These are phyloP conservation scores for Staphylotrichum tortipilum DNA, from an alignment of 495 filamentous ascomycete species.

Conservation along the genomic window DNA sequence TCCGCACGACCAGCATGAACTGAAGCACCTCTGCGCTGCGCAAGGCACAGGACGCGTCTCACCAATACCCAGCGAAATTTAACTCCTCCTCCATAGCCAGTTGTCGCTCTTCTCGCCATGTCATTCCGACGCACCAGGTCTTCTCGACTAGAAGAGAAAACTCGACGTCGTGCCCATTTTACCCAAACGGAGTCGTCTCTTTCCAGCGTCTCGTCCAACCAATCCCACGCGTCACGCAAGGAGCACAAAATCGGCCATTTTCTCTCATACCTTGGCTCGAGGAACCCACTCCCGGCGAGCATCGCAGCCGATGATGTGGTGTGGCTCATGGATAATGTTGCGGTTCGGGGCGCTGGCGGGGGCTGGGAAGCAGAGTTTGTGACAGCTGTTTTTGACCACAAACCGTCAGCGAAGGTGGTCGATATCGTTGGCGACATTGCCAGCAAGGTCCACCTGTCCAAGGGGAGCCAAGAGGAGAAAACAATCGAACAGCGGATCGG, in stretches of 20 bases:
- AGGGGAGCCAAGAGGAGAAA: slow-evolving; percentile 49
- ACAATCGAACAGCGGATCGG: slow-evolving; percentile 62
- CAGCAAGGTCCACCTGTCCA: slow-evolving; percentile 60
- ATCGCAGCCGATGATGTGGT: slow-evolving; percentile 51
- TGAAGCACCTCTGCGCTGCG: too few species aligned
- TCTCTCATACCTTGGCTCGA: slow-evolving; percentile 39
- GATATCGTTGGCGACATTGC: slow-evolving; percentile 62
- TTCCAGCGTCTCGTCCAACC: slow-evolving; percentile 16
- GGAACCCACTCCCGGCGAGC: slow-evolving; percentile 35
- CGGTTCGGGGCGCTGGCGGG: slow-evolving; percentile 47
- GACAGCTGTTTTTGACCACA: slow-evolving; percentile 64
- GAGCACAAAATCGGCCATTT: slow-evolving; percentile 24
- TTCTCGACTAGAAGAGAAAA: slow-evolving; percentile 23
- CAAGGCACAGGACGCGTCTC: too few species aligned
- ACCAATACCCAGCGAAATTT: too few species aligned
- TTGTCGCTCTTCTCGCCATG: background rate
- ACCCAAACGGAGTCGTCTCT: slow-evolving; percentile 32
- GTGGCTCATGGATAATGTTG: slow-evolving; percentile 89
- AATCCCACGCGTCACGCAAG: slow-evolving; percentile 13
- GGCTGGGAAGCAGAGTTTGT: slow-evolving; percentile 75
- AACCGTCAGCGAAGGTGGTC: slow-evolving; percentile 56
- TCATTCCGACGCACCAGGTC: slow-evolving; percentile 1
- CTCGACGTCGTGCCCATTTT: slow-evolving; percentile 36
- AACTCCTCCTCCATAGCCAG: too few species aligned
- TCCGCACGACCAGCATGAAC: too few species aligned